These are phyloP conservation scores for Cornus florida DNA, from an alignment of 148 eudicot species.

Conservation along the genomic window DNA sequence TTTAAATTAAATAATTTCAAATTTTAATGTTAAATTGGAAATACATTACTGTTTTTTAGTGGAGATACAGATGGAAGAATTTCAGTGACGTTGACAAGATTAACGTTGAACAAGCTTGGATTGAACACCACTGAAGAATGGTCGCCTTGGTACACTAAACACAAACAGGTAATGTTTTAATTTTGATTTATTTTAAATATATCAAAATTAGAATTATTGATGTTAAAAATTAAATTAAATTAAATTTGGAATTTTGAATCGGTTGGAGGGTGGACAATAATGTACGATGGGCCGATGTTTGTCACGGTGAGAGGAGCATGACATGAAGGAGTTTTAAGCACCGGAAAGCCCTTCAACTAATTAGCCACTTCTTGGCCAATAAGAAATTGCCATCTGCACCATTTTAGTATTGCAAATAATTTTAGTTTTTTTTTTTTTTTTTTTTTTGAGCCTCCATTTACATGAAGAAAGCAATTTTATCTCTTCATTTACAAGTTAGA, in stretches of 20 bases:
- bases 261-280: slow-evolving; percentile 89
- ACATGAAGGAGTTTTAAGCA: slow-evolving; percentile 68
- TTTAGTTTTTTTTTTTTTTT: background rate
- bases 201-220: too few relatives aligned
- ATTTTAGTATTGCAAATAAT: slow-evolving; percentile 11
- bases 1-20: background rate
- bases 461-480: too few relatives aligned
- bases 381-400: slow-evolving; percentile 41
- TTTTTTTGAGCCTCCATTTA: background rate
- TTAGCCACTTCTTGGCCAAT: slow-evolving; percentile 44
- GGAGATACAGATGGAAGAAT: slow-evolving; percentile 92
- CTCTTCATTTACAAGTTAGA: too few relatives aligned
- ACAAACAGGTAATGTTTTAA: slow-evolving; percentile 46
- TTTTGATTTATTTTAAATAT: too few relatives aligned
- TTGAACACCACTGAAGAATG: slow-evolving; percentile 61
- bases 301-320: slow-evolving; percentile 78
- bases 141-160: slow-evolving; percentile 74
- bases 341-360: slow-evolving; percentile 44
- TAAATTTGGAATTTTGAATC: background rate
- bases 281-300: slow-evolving; percentile 57
- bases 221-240: too few relatives aligned
- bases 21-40: background rate
- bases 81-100: slow-evolving; percentile 80
- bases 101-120: slow-evolving; percentile 60
- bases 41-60: slow-evolving; percentile 25